Conservation (phyloP, 2,329 filamentous ascomycete species). For the Huntiella savannae region DNA sequence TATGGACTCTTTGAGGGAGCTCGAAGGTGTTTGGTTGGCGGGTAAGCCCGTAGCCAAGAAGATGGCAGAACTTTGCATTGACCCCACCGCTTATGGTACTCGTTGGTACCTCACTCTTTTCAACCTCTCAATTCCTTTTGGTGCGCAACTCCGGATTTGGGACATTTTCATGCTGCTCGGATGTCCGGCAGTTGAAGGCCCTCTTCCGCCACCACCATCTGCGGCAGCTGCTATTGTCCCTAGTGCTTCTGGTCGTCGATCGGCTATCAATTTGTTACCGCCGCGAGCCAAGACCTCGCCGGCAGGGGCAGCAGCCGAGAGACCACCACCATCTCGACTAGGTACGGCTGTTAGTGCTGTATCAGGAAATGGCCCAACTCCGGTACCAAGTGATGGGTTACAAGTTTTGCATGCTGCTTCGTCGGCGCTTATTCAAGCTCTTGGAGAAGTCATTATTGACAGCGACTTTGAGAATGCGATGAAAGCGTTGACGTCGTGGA, state of each 20-base stretch:
- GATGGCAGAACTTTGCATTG: constrained; percentile 59
- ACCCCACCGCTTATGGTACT: constrained; percentile 83
- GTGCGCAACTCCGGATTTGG: constrained; percentile 88
- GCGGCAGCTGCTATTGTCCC: not conserved
- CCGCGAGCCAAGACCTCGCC: constrained; percentile 89
- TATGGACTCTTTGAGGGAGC: constrained; percentile 69
- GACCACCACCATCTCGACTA: constrained; percentile 12
- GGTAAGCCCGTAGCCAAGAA: constrained; percentile 61
- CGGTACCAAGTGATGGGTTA: constrained; percentile 30
- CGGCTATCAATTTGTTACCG: constrained; percentile 43
- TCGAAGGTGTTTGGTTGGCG: constrained; percentile 66
- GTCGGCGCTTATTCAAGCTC: constrained; percentile 76
- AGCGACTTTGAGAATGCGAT: constrained; percentile 96
- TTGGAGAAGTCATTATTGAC: constrained; percentile 71
- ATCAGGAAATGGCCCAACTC: constrained; percentile 11
- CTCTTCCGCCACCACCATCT: constrained; percentile 10
- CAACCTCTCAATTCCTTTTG: constrained; percentile 89
- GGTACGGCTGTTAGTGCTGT: not conserved
- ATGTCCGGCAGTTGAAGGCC: constrained; percentile 32
- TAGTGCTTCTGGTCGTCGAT: constrained; percentile 1
- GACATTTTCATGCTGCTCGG: constrained; percentile 94
- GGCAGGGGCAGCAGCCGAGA: constrained; percentile 80
- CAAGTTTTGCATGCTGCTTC: constrained; percentile 81
- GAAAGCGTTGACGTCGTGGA: constrained; percentile 88
- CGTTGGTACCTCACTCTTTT: constrained; percentile 96